Evolutionary conservation across 169 alveolate species (phyloP).

Genomic region (Plasmodium vivax): DNA sequence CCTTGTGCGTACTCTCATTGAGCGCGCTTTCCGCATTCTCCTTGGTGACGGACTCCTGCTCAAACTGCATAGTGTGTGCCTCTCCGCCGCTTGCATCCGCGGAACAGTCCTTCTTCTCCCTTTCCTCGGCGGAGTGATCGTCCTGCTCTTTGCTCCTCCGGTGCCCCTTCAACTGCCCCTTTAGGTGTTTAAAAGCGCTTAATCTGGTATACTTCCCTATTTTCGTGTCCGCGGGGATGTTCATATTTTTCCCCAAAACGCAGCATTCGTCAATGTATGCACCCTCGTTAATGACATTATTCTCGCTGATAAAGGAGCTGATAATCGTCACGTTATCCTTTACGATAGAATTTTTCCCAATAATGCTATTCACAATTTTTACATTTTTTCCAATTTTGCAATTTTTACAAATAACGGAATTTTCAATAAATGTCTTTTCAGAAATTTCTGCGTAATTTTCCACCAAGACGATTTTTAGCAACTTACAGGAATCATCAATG

Average conservation of each 20-base stretch:
- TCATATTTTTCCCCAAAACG: slow-evolving; percentile 47
- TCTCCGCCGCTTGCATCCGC: neutral
- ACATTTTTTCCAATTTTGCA: slow-evolving; percentile 73
- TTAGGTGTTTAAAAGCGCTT: slow-evolving; percentile 28
- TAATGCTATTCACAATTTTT: slow-evolving; percentile 42
- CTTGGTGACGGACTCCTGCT: neutral
- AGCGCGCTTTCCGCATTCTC: neutral
- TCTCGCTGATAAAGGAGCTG: slow-evolving; percentile 60
- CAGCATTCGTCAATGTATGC: slow-evolving; percentile 67
- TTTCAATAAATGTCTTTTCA: slow-evolving; percentile 46
- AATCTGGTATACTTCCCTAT: slow-evolving; percentile 22
- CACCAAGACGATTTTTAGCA: slow-evolving; percentile 27
- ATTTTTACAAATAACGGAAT: slow-evolving; percentile 66
- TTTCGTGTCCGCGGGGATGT: slow-evolving; percentile 12
- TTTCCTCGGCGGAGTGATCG: neutral
- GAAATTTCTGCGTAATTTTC: slow-evolving; percentile 34
- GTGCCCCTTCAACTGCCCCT: neutral
- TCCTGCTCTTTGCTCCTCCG: neutral
- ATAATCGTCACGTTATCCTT: slow-evolving; percentile 42
- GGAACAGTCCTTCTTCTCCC: neutral
- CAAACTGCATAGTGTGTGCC: neutral
- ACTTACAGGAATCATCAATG: slow-evolving; percentile 42
- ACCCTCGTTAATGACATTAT: slow-evolving; percentile 18
- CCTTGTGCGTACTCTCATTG: neutral
- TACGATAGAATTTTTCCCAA: slow-evolving; percentile 35